Percentiles rank a stretch among this genome's conserved stretches.
These are phyloP conservation scores for Pseudoscleropodium purum DNA, from an alignment of 225 moss, liverwort and hornwort species.

Conservation along the genomic window DNA sequence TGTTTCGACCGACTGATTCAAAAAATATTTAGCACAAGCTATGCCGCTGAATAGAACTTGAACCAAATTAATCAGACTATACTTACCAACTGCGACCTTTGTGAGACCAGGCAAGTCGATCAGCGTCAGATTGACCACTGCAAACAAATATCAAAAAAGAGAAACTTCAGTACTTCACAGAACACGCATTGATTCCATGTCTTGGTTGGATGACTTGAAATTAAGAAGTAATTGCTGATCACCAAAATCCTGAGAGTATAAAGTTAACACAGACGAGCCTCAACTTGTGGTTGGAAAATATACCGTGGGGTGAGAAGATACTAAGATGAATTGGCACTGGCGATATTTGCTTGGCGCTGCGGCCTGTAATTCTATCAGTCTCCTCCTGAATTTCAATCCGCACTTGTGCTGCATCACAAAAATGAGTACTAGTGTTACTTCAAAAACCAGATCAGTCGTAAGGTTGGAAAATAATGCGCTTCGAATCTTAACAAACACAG, in stretches of 20 bases:
- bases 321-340: conserved; percentile 50
- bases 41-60: not conserved
- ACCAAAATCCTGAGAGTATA: not conserved
- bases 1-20: not conserved
- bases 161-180: not conserved
- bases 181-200: not conserved
- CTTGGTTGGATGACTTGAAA: not conserved
- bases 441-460: not conserved
- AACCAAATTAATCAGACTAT: not conserved
- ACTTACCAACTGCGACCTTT: conserved; percentile 79
- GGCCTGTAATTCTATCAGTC: conserved; percentile 46
- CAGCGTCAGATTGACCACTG: conserved; percentile 83
- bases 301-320: conserved; percentile 47
- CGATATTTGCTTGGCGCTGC: conserved; percentile 43
- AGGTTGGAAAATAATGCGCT: not conserved
- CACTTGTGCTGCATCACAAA: conserved; percentile 22
- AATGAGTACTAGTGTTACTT: not conserved
- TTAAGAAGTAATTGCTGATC: not conserved
- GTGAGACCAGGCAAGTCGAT: conserved; percentile 90
- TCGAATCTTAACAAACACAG: not conserved
- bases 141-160: not conserved
- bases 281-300: not conserved
- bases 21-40: not conserved
- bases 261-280: not conserved
- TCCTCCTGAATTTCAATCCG: conserved; percentile 39